Percentiles rank a stretch among this genome's conserved stretches.
Conservation (phyloP, 1,139 yeast species). For the Lodderomyces margitis region DNA sequence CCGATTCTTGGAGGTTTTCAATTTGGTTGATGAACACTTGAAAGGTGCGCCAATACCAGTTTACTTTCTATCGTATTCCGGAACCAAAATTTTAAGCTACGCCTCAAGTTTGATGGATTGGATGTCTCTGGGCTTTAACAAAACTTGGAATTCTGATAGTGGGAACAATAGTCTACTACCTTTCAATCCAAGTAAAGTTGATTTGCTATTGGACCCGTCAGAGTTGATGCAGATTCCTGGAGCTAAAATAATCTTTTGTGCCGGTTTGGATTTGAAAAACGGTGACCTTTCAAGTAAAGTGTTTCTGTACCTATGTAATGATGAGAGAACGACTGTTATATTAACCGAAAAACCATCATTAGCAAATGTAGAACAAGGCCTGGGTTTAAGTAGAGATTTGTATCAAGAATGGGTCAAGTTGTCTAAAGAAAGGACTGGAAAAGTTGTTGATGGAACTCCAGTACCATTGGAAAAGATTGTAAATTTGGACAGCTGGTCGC, state of each 20-base stretch:
- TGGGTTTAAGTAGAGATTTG: constrained; percentile 32
- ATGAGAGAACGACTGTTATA: constrained; percentile 66
- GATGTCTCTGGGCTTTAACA: constrained; percentile 82
- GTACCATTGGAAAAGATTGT: constrained; percentile 48
- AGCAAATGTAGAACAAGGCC: not conserved
- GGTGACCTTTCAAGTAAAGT: constrained; percentile 64
- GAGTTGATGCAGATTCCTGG: constrained; percentile 60
- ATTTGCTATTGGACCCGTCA: constrained; percentile 52
- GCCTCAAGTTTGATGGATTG: constrained; percentile 92
- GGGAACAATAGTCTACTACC: constrained; percentile 48
- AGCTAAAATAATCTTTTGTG: constrained; percentile 79
- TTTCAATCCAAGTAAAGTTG: constrained; percentile 64
- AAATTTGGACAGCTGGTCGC: constrained; percentile 30
- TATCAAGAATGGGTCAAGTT: constrained; percentile 57
- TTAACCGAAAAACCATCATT: constrained; percentile 60
- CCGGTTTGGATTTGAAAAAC: constrained; percentile 65
- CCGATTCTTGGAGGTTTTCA: constrained; percentile 75
- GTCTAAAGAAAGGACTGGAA: constrained; percentile 37
- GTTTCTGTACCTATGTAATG: constrained; percentile 57
- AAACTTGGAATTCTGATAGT: constrained; percentile 57
- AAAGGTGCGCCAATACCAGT: constrained; percentile 65
- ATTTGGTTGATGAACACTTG: constrained; percentile 62
- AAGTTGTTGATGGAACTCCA: constrained; percentile 55
- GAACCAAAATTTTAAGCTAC: constrained; percentile 73
- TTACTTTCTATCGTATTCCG: constrained; percentile 71